These are phyloP conservation scores for Paracoccidioides lutzii DNA, from an alignment of 2,329 filamentous ascomycete genomes.

Conservation along the genomic window DNA sequence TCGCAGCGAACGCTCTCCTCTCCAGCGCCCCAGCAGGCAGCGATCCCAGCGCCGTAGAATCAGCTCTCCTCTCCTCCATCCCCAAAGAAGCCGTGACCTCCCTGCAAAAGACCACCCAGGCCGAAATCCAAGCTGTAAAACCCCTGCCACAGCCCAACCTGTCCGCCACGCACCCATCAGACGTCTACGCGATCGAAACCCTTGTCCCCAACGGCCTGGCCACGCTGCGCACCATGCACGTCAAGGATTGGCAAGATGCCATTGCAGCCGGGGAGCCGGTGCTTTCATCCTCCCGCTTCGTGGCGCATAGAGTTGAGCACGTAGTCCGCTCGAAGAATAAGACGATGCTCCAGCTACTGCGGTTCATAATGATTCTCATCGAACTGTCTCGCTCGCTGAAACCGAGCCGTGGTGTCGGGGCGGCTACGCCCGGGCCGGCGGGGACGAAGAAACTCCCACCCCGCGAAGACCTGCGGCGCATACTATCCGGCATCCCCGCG, in stretches of 20 bases:
- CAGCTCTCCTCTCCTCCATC: slow-evolving; percentile 33
- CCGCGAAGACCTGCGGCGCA: slow-evolving; percentile 27
- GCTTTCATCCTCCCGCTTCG: slow-evolving; percentile 31
- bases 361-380: slow-evolving; percentile 33
- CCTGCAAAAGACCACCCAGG: slow-evolving; percentile 24
- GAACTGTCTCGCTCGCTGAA: slow-evolving; percentile 29
- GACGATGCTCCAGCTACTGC: slow-evolving; percentile 32
- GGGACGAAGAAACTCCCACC: slow-evolving; percentile 30
- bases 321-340: slow-evolving; percentile 28
- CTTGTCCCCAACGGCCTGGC: slow-evolving; percentile 31
- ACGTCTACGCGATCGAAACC: slow-evolving; percentile 33
- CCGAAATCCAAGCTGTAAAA: slow-evolving; percentile 34
- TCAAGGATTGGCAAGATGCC: slow-evolving; percentile 32
- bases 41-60: slow-evolving; percentile 26
- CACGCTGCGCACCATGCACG: slow-evolving; percentile 31
- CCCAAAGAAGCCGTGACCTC: slow-evolving; percentile 22
- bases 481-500: slow-evolving; percentile 21
- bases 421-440: slow-evolving; percentile 7
- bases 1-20: slow-evolving; percentile 37
- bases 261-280: slow-evolving; percentile 25
- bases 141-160: slow-evolving; percentile 34
- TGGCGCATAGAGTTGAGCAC: slow-evolving; percentile 30
- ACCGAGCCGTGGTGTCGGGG: slow-evolving; percentile 13
- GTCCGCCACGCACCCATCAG: slow-evolving; percentile 29
- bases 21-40: slow-evolving; percentile 24